phyloP scores from a whole-genome alignment of 2,329 filamentous ascomycete genomes.

The Botrytis byssoidea region DNA sequence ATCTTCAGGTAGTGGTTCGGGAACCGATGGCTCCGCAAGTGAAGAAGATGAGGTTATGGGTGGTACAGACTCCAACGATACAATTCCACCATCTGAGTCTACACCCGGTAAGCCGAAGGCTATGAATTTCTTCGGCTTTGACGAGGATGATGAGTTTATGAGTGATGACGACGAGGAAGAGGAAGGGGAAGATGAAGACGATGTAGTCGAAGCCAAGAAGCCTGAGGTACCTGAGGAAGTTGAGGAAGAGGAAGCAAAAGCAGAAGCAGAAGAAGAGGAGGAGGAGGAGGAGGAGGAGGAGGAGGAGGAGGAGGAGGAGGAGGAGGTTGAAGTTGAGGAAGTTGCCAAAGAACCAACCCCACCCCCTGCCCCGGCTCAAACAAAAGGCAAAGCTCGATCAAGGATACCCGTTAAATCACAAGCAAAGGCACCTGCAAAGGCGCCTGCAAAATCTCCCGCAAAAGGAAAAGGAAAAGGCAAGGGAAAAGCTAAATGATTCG shows the following conservation, averaged over 20 bases:
- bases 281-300: constrained; percentile 25
- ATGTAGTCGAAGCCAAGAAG: constrained; percentile 28
- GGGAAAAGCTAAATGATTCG: constrained; percentile 22
- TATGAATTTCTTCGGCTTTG: constrained; percentile 70
- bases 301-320: constrained; percentile 8
- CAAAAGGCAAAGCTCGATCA: constrained; percentile 37
- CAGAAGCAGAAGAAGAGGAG: constrained; percentile 23
- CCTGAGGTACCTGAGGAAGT: constrained; percentile 45
- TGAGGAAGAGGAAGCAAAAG: constrained; percentile 22
- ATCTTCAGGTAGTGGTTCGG: constrained; percentile 40
- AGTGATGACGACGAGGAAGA: constrained; percentile 60
- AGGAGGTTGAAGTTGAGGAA: constrained; percentile 28
- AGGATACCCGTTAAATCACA: constrained; percentile 37
- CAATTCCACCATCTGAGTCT: constrained; percentile 48
- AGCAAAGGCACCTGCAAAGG: constrained; percentile 25
- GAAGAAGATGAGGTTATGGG: constrained; percentile 37
- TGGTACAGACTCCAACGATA: constrained; percentile 42
- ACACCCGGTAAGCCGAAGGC: constrained; percentile 39
- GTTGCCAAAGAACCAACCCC: constrained; percentile 32
- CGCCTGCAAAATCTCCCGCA: constrained; percentile 39
- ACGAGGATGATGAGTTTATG: constrained; percentile 75
- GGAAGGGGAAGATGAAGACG: constrained; percentile 25
- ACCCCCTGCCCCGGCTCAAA: constrained; percentile 22
- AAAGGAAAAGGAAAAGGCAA: constrained; percentile 28
- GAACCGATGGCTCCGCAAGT: constrained; percentile 27